Base-by-base conservation (phyloP, 2,329 filamentous ascomycete species). In the Whalleya microplaca region DNA sequence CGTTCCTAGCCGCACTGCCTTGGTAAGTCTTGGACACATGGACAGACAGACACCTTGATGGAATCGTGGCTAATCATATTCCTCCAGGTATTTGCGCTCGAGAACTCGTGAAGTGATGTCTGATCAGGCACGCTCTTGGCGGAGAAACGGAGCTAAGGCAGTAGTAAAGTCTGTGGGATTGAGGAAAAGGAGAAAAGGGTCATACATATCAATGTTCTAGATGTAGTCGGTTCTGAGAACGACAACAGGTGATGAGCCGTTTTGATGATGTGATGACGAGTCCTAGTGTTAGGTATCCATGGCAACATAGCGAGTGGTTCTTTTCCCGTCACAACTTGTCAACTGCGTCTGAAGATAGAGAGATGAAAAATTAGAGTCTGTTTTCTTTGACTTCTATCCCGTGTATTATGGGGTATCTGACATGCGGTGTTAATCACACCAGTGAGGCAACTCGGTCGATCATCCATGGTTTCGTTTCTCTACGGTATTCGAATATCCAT, bases 1-100 rank as follows among this genome's bases (percentile, higher is more conserved):
- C 72, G 85, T 96, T 58, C 94, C 94, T 16, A 85, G 85, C 50
- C 82, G 94, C 67, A 92, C 89, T 59, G 94, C 92, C 19, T 78
- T 97, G 73, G 93, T 96, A 78, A 77, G 84, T 77, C 50, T 45
- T n/a, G n/a, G n/a, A n/a, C n/a, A 20, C n/a, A 2, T 12, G 7
- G 16, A 20, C 21, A 14, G 9, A 37, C 14, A 16, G 6, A 37
- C 14, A 37, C 18, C 41, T 37, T 27, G 4, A 21, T 37, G 7
- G 41, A 29, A n/a, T 45, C 6, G 23, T 56, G 32, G 44, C 60
- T 62, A 56, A 62, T 18, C 9, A 27, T 27, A 27, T 49, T 42
- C 21, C 3, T 37, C 57, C 42, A 62, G 60, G 45, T 63, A 18
- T 53, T 63, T 6, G 60, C 60, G 12, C 55, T 54, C 16, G 60